These are phyloP conservation scores for Mortierella sp. DNA, from an alignment of 371 early-diverging fungal species.

Conservation along the genomic window DNA sequence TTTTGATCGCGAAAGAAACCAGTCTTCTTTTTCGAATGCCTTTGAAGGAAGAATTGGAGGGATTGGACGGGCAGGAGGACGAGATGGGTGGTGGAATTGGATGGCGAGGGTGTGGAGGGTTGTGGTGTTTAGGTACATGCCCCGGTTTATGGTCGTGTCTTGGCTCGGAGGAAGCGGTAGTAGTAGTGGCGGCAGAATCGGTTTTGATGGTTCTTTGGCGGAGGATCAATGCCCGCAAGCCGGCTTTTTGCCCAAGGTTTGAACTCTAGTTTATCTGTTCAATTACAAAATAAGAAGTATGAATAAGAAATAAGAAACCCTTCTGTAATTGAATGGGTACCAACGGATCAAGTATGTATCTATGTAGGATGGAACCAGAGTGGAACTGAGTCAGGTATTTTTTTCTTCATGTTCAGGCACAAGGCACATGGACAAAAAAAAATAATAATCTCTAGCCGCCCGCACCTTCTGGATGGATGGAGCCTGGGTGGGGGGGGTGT, in stretches of 20 bases:
- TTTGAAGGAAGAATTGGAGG: neutral
- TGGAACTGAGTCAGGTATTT: neutral
- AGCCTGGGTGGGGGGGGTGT: neutral
- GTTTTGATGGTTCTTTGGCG: neutral
- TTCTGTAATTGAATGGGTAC: neutral
- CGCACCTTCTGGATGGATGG: neutral
- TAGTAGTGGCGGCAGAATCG: neutral
- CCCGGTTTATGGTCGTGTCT: neutral
- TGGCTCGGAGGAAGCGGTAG: neutral
- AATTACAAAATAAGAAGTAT: neutral
- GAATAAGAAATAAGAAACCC: neutral
- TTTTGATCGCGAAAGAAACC: neutral
- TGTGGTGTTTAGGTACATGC: neutral
- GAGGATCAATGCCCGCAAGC: slow-evolving; percentile 21
- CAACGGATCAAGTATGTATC: neutral
- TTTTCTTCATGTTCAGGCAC: neutral
- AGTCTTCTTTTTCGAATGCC: neutral
- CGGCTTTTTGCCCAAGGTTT: slow-evolving; percentile 18
- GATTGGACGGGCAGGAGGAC: neutral
- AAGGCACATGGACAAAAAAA: neutral
- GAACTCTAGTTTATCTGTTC: neutral
- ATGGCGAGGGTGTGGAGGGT: neutral
- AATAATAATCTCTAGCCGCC: neutral
- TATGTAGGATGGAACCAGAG: neutral
- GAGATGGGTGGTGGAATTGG: neutral